A percentile compares a stretch with the other conserved stretches of the same genome.
Conservation (phyloP, 306 rosid species). For the Biancaea sappan region DNA sequence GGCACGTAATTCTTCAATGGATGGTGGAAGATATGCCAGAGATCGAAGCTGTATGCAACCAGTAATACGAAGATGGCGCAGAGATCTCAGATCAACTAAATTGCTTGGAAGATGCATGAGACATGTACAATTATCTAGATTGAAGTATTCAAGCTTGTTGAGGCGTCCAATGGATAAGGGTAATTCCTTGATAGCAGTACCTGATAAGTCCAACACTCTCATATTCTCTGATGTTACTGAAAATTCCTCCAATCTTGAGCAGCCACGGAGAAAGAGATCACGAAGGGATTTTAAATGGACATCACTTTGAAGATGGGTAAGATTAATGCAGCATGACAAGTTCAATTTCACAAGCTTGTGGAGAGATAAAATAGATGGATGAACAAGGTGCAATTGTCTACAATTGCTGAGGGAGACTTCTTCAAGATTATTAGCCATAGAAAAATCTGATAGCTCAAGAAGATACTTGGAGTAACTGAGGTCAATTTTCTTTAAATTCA, state of each 20-base stretch:
- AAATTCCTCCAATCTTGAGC: neutral
- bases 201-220: neutral
- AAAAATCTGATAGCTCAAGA: neutral
- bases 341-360: neutral
- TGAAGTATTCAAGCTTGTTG: neutral
- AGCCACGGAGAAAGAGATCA: no score
- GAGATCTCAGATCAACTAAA: neutral
- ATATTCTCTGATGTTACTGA: neutral
- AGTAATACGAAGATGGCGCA: rapidly evolving
- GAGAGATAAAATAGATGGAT: no score
- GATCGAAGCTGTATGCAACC: neutral
- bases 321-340: neutral
- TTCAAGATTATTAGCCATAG: neutral
- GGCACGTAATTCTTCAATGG: neutral
- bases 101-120: neutral
- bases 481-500: neutral
- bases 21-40: neutral
- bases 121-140: neutral
- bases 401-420: neutral
- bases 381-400: neutral
- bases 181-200: neutral
- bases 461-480: no score
- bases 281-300: neutral
- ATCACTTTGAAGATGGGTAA: neutral
- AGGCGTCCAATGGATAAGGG: neutral